Evolutionary conservation across 2,329 filamentous ascomycete species (phyloP), one percentile per base, ranked within the genome.

Genomic region (Monosporascus sp.): DNA sequence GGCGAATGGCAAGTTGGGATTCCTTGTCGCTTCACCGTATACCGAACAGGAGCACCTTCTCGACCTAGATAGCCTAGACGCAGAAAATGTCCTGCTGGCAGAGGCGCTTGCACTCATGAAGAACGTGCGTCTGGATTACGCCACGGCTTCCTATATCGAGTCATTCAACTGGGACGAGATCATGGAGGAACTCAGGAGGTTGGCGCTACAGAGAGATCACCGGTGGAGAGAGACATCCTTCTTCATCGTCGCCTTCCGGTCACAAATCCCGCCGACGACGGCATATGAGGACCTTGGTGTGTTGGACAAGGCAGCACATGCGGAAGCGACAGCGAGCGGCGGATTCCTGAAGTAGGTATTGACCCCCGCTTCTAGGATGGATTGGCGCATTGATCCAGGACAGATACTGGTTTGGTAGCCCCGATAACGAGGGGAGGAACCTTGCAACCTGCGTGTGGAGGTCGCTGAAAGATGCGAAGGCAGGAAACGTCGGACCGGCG

Each of bases 211-310:
- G 8, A 77, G 78, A 14, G 71, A 71, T 6, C 71, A 79, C 58
- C 55, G 53, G 2, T 93, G 88, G 83, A 79, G 75, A 51, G 74
- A 78, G 54, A 80, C 78, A 48, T 78, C 75, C 27, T 96, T 93
- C 73, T 96, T 93, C 71, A 84, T 94, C 52, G 90, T 96, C 41
- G 86, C 86, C 5, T 96, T 96, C 71, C 81, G 89, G 17, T 93
- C 88, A 6, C 80, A 78, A 58, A 82, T 96, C 52, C 83, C 84
- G 38, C 76, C 80, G 2, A 80, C 77, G 14, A 87, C 86, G 1
- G 83, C 90, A 57, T 83, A 83, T 54, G 80, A 81, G 11, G 78
- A 87, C 54, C 78, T 96, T 39, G 85, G 85, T 41, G 76, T 78
- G 25, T 77, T 96, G 35, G 92, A 96, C 70, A 85, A 86, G 65